These are phyloP conservation scores for Porogramme epimiltina DNA, from an alignment of 1,284 basidiomycete genomes.

Conservation along the genomic window DNA sequence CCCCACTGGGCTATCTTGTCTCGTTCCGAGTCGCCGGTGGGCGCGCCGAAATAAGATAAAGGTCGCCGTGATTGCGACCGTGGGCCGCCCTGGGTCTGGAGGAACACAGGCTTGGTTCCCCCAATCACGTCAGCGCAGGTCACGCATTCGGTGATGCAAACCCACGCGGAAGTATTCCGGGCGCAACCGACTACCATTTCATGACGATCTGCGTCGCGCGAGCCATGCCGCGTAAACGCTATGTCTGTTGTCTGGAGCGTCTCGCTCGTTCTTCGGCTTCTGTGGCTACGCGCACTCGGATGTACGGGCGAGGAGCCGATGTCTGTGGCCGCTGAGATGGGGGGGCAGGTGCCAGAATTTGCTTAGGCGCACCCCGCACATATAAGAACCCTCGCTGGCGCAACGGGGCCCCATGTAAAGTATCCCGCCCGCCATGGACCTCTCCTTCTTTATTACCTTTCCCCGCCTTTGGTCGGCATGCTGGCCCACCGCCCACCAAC, in stretches of 20 bases:
- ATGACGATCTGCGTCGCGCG: constrained; percentile 20
- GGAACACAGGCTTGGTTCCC: constrained; percentile 14
- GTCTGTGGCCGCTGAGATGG: constrained; percentile 1
- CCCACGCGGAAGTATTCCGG: constrained; percentile 20
- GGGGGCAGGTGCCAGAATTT: not conserved
- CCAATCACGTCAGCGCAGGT: constrained; percentile 21
- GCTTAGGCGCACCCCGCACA: not conserved
- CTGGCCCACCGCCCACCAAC: constrained; percentile 6
- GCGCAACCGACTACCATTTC: constrained; percentile 17
- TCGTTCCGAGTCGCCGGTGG: constrained; percentile 18
- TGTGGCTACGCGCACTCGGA: constrained; percentile 18
- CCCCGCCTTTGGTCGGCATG: constrained; percentile 11
- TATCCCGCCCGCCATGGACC: constrained; percentile 13
- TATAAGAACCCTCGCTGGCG: constrained; percentile 11
- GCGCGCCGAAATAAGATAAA: constrained; percentile 13
- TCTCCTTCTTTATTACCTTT: constrained; percentile 22
- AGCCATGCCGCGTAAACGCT: constrained; percentile 5
- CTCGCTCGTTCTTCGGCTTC: constrained; percentile 7
- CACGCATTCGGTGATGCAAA: constrained; percentile 4
- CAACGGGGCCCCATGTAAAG: not conserved
- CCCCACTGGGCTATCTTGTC: constrained; percentile 10
- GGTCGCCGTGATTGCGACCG: constrained; percentile 11
- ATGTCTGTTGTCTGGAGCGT: constrained; percentile 6
- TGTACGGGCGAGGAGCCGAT: constrained; percentile 18
- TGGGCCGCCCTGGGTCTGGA: constrained; percentile 13